A percentile compares a stretch with the other conserved stretches of the same genome.
phyloP scores from a whole-genome alignment of 2,329 filamentous ascomycete species.

The Hymenoscyphus linearis region DNA sequence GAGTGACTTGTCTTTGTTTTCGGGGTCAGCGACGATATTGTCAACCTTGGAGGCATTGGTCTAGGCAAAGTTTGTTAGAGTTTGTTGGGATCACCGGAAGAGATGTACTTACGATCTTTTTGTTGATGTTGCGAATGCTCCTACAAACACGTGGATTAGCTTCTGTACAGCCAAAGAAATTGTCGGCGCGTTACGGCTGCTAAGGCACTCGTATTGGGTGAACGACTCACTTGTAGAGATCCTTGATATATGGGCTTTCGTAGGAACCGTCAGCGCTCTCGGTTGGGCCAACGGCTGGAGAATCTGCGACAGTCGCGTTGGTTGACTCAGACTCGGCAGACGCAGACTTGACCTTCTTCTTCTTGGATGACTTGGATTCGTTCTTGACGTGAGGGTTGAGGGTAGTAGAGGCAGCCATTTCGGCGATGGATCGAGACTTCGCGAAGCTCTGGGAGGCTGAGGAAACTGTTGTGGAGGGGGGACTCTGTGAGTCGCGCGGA shows the following conservation, averaged over 20 bases:
- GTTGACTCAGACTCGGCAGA: slow-evolving; percentile 50
- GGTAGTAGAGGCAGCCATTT: slow-evolving; percentile 60
- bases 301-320: slow-evolving; percentile 39
- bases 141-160: slow-evolving; percentile 41
- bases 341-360: slow-evolving; percentile 53
- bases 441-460: slow-evolving; percentile 4
- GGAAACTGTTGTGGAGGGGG: slow-evolving; percentile 8
- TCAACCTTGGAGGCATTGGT: slow-evolving; percentile 69
- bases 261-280: slow-evolving; percentile 46
- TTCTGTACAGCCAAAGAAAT: not conserved
- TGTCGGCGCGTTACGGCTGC: not conserved
- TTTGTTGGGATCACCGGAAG: not conserved
- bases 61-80: slow-evolving; percentile 37
- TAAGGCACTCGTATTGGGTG: not conserved
- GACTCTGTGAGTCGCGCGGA: slow-evolving; percentile 11
- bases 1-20: slow-evolving; percentile 65
- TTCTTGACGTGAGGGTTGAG: slow-evolving; percentile 57
- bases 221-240: slow-evolving; percentile 77
- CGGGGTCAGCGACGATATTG: slow-evolving; percentile 50
- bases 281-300: slow-evolving; percentile 42
- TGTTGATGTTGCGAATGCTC: slow-evolving; percentile 85
- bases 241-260: slow-evolving; percentile 78
- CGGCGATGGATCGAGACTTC: slow-evolving; percentile 10
- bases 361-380: slow-evolving; percentile 62
- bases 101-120: slow-evolving; percentile 75